Evolutionary conservation across 2,329 filamentous ascomycete species (phyloP).

Genomic region (Iodosphaeria phyllophila): DNA sequence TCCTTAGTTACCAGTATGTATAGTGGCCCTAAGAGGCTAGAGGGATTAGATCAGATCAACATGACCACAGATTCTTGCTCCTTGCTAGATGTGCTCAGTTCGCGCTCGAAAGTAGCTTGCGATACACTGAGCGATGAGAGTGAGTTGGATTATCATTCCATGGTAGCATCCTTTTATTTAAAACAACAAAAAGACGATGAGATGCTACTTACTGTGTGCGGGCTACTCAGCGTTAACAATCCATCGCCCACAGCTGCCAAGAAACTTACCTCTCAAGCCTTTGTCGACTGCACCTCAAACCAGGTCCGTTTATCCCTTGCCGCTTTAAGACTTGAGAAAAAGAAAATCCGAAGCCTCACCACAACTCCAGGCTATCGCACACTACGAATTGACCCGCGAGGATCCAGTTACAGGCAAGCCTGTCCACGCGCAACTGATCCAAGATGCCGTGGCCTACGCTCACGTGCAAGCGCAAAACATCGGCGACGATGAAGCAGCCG

Average conservation of each 20-base stretch:
- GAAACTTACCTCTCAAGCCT: conserved; percentile 22
- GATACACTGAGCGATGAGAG: conserved; percentile 30
- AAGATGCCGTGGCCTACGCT: conserved; percentile 16
- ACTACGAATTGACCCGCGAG: conserved; percentile 20
- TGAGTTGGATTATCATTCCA: conserved; percentile 7
- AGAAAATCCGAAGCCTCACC: neutral
- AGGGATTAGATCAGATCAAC: no score
- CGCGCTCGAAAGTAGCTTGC: conserved; percentile 26
- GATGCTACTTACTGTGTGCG: neutral
- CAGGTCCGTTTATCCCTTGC: conserved; percentile 17
- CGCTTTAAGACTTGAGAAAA: neutral
- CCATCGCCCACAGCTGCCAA: conserved; percentile 18
- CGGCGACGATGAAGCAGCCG: conserved; percentile 17
- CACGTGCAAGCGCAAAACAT: conserved; percentile 14
- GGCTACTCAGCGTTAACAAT: neutral
- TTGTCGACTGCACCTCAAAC: conserved; percentile 36
- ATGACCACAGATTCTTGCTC: conserved; percentile 8
- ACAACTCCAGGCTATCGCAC: conserved; percentile 25
- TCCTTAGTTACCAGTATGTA: no score
- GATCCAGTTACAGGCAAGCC: conserved; percentile 14
- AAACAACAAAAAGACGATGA: no score
- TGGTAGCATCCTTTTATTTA: no score
- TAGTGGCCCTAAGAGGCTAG: no score
- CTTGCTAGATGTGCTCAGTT: conserved; percentile 23
- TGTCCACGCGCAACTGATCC: conserved; percentile 17